These are phyloP conservation scores for Fusarium nygamai DNA, from an alignment of 2,329 filamentous ascomycete genomes.

Conservation along the genomic window DNA sequence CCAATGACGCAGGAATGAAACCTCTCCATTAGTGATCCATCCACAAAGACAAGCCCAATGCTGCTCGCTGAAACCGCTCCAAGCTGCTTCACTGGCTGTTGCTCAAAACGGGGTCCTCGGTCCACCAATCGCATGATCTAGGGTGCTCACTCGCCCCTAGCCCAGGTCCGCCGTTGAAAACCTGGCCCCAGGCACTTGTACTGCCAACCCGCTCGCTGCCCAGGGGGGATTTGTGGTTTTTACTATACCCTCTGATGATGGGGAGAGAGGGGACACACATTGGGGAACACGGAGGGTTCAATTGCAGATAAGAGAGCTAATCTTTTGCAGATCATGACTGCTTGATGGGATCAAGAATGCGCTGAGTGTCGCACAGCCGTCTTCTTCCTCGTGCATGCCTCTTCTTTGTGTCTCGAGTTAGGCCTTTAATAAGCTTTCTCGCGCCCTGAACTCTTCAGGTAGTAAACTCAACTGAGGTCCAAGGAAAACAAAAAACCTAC, in stretches of 20 bases:
- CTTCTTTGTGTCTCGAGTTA: not conserved
- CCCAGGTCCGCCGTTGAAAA: slow-evolving; percentile 20
- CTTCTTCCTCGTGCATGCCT: not conserved
- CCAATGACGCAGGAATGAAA: slow-evolving; percentile 40
- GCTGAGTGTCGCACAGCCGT: not conserved
- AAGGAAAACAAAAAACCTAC: slow-evolving; percentile 23
- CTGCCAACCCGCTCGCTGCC: not conserved
- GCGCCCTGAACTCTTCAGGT: not conserved
- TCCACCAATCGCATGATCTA: slow-evolving; percentile 24
- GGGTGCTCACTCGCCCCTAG: slow-evolving; percentile 9
- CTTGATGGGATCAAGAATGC: not conserved
- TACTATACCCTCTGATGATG: slow-evolving; percentile 5
- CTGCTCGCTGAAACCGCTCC: slow-evolving; percentile 32
- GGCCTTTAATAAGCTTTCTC: slow-evolving; percentile 10
- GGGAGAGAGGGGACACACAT: not conserved
- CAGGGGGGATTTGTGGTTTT: slow-evolving; percentile 7
- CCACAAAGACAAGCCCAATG: slow-evolving; percentile 24
- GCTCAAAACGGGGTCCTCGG: slow-evolving; percentile 13
- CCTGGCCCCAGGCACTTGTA: not conserved
- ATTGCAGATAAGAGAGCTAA: not conserved
- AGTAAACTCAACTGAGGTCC: slow-evolving; percentile 5
- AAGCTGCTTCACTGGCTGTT: slow-evolving; percentile 5
- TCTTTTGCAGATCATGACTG: slow-evolving; percentile 2
- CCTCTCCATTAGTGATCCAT: slow-evolving; percentile 17
- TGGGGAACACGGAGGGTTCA: not conserved